phyloP scores from a whole-genome alignment of 345 rosid species.

The Arabidopsis thaliana region TAIR10.1 NC_003071.7:12806501-12807000 shows the following conservation, averaged over 20 bases:
- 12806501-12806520: background rate
- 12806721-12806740: slow-evolving; percentile 21
- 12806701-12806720: background rate
- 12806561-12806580: background rate
- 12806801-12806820: slow-evolving; percentile 73
- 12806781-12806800: slow-evolving; percentile 75
- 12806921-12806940: slow-evolving; percentile 75
- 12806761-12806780: background rate
- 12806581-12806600: background rate
- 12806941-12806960: slow-evolving; percentile 76
- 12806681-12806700: slow-evolving; percentile 7
- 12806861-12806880: slow-evolving; percentile 96
- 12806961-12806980: slow-evolving; percentile 5
- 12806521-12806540: background rate
- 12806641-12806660: background rate
- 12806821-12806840: slow-evolving; percentile 86
- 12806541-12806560: background rate
- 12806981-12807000: slow-evolving; percentile 16
- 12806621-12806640: slow-evolving; percentile 20
- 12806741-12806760: background rate
- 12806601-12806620: slow-evolving; percentile 30
- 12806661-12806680: slow-evolving; percentile 8
- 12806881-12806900: slow-evolving; percentile 66
- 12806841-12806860: slow-evolving; percentile 87
- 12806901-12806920: slow-evolving; percentile 59